Conservation (phyloP, 2,329 filamentous ascomycete genomes). For the Colletotrichum sp. region DNA sequence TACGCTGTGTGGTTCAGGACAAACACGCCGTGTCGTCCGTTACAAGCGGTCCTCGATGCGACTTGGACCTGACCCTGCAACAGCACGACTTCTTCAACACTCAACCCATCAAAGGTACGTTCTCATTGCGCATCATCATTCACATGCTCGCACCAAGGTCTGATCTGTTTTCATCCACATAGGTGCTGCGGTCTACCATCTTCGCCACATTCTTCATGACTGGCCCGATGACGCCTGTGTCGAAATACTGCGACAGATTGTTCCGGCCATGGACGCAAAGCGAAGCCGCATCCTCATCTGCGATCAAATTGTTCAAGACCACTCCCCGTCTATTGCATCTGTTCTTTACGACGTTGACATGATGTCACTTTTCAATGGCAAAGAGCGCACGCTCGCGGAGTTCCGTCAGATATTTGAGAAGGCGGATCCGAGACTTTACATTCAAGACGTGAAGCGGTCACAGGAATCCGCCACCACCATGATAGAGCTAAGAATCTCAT, state of each 20-base stretch:
- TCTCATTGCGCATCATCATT: neutral
- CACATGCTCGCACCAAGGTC: neutral
- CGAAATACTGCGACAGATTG: neutral
- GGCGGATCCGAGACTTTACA: neutral
- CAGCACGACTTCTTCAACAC: neutral
- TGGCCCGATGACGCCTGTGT: neutral
- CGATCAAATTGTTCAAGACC: neutral
- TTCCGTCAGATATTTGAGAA: neutral
- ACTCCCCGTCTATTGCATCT: neutral
- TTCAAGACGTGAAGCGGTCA: neutral
- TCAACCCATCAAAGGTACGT: neutral
- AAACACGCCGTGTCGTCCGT: neutral
- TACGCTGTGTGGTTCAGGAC: neutral
- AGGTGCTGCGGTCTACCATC: neutral
- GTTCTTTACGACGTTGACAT: neutral
- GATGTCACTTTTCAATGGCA: neutral
- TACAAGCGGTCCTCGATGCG: accelerated
- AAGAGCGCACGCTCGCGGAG: neutral
- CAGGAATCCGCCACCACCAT: neutral
- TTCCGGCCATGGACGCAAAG: neutral
- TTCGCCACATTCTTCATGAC: neutral
- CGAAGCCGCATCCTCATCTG: neutral
- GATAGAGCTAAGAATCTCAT: neutral
- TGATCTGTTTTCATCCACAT: accelerated
- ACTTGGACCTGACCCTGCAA: neutral